A percentile compares a stretch with the other conserved stretches of the same genome.
phyloP scores from a whole-genome alignment of 768 basidiomycete genomes.

The Mycena haematopus region DNA sequence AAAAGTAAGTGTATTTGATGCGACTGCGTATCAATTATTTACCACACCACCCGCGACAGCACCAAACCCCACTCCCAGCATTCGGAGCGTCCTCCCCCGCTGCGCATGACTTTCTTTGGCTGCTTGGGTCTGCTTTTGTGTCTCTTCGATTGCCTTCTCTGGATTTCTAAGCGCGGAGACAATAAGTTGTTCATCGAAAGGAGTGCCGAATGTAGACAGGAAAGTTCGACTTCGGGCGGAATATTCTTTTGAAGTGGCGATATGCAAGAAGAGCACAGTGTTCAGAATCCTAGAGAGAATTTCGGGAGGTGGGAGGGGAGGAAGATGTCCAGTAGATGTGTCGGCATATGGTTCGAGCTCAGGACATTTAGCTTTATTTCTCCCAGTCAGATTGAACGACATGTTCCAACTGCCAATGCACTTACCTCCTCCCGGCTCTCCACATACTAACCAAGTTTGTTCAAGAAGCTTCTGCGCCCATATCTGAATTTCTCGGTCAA shows the following conservation, averaged over 20 bases:
- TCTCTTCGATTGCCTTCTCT: slow-evolving; percentile 49
- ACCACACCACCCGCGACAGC: slow-evolving; percentile 60
- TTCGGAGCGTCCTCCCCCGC: slow-evolving; percentile 47
- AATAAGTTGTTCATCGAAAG: slow-evolving; percentile 51
- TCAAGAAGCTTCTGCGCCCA: slow-evolving; percentile 54
- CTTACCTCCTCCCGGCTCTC: slow-evolving; percentile 46
- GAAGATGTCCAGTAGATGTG: slow-evolving; percentile 50
- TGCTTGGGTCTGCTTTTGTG: slow-evolving; percentile 47
- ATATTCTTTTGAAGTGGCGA: slow-evolving; percentile 54
- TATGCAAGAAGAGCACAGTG: slow-evolving; percentile 56
- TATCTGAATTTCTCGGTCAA: slow-evolving; percentile 42
- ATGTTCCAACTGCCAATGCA: neutral
- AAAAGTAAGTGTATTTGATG: neutral
- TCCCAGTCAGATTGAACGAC: slow-evolving; percentile 11
- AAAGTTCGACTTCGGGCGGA: slow-evolving; percentile 58
- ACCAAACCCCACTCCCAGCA: slow-evolving; percentile 56
- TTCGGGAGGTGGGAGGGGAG: slow-evolving; percentile 43
- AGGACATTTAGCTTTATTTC: slow-evolving; percentile 47
- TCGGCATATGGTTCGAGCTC: slow-evolving; percentile 49
- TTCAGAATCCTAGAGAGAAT: slow-evolving; percentile 53
- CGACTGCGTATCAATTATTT: neutral
- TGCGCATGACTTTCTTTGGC: slow-evolving; percentile 50
- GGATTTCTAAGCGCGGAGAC: slow-evolving; percentile 57
- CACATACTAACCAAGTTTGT: slow-evolving; percentile 53
- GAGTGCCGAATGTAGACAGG: slow-evolving; percentile 41